A percentile compares a stretch with the other conserved stretches of the same genome.
Conservation (phyloP, 208 protist genomes). For the Trichomonas vaginalis region DNA sequence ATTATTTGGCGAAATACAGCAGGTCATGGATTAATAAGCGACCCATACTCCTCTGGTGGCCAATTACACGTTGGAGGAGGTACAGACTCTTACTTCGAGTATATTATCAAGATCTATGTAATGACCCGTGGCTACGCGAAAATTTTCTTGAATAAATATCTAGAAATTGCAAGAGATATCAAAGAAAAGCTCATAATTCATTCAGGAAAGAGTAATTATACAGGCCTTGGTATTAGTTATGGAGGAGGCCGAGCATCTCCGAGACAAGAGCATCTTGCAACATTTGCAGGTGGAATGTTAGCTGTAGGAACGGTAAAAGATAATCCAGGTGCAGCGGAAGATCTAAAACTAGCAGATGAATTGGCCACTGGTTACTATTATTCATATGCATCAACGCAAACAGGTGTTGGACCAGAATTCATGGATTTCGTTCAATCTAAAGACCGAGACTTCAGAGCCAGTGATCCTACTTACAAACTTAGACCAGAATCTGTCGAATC, state of each 20-base stretch:
- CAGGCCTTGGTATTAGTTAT: background rate
- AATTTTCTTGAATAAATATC: background rate
- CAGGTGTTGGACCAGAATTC: background rate
- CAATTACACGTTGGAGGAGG: background rate
- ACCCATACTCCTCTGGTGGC: too few species aligned
- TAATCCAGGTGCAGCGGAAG: background rate
- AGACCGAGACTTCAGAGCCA: background rate
- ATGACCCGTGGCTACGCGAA: background rate
- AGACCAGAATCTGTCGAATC: constrained; percentile 36
- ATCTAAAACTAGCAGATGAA: background rate
- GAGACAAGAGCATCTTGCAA: background rate
- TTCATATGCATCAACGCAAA: background rate
- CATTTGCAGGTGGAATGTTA: background rate
- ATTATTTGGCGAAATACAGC: background rate
- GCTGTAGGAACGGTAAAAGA: background rate
- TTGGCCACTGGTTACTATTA: background rate
- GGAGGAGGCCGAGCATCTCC: background rate
- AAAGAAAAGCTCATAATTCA: background rate
- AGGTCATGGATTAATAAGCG: background rate
- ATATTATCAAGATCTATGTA: background rate
- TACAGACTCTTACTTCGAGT: background rate
- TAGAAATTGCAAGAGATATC: background rate
- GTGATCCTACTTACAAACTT: background rate
- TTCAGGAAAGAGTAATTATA: background rate
- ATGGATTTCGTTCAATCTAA: background rate